These are phyloP conservation scores for Trichosporon coremiiforme DNA, from an alignment of 1,284 basidiomycete genomes.

Conservation along the genomic window DNA sequence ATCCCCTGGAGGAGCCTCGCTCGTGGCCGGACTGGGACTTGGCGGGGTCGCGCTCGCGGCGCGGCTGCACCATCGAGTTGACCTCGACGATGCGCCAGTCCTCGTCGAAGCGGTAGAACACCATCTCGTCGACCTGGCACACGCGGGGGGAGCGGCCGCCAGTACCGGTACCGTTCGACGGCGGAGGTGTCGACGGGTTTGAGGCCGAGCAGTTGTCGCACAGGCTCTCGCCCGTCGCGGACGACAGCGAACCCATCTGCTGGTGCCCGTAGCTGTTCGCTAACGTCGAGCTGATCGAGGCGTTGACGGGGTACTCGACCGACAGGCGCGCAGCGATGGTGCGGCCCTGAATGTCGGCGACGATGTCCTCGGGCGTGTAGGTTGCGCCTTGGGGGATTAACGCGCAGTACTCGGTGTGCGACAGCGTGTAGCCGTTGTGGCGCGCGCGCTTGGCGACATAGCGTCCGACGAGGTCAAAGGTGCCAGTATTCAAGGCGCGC, in stretches of 20 bases:
- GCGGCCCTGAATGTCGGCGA: slow-evolving; percentile 26
- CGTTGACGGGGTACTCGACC: slow-evolving; percentile 23
- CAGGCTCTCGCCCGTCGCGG: neutral
- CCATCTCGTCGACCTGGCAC: slow-evolving; percentile 21
- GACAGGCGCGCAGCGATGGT: slow-evolving; percentile 25
- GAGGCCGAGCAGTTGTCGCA: slow-evolving; percentile 13
- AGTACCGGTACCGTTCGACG: neutral
- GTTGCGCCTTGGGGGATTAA: slow-evolving; percentile 21
- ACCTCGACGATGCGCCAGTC: slow-evolving; percentile 28
- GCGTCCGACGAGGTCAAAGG: slow-evolving; percentile 23
- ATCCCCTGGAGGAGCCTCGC: neutral
- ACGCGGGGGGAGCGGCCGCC: slow-evolving; percentile 13
- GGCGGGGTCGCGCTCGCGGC: slow-evolving; percentile 1
- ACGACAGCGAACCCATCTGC: neutral
- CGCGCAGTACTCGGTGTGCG: slow-evolving; percentile 8
- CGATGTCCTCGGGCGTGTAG: slow-evolving; percentile 23
- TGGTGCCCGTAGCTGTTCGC: slow-evolving; percentile 13
- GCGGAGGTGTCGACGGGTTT: neutral
- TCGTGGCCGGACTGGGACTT: slow-evolving; percentile 2
- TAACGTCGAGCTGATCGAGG: neutral
- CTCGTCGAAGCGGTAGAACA: slow-evolving; percentile 30
- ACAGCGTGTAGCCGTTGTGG: slow-evolving; percentile 21
- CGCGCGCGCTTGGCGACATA: slow-evolving; percentile 22
- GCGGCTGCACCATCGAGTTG: slow-evolving; percentile 21
- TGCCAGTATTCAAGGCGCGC: slow-evolving; percentile 26